Base-by-base conservation (phyloP, 2,329 filamentous ascomycete species). In the Aspergillus neoniger region DNA sequence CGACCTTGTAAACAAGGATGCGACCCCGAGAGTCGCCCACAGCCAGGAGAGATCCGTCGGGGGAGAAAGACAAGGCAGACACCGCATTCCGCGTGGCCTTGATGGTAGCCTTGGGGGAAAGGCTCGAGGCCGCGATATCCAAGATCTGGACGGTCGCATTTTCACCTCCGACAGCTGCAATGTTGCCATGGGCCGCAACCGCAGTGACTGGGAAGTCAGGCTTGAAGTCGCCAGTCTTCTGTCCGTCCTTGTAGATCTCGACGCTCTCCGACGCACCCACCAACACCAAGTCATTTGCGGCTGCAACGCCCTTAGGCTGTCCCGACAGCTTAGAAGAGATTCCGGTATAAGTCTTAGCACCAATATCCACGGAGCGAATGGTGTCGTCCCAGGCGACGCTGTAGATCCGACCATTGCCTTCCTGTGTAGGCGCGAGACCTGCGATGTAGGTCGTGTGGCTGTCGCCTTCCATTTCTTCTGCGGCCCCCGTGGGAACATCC, bases 321-420 rank as follows among this genome's bases (percentile, higher is more conserved):
- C 88, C 89, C 2, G 86, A 82, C 19, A 96, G 84, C 71, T 90
- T 88, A 32, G 83, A 78, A 1, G 86, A 81, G 53, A 83, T 82
- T 58, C 90, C 91, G 5, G 88, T 83, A 74, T 96, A 97, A 0
- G 88, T 91, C 70, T 87, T 89, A 55, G 88, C 86, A 0, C 87
- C 83, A 60, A 89, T 83, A 65, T 96, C 92, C 38, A 96, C 83
- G 47, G 86, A 89, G 63, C 92, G 89, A 38, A 98, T 82, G 1
- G 89, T 92, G 75, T 99, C 95, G 72, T 99, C 95, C 95, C 94
- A 99, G 64, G 89, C 93, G 56, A 94, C 90, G 70, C 89, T 94
- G 79, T 91, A 93, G n/a, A 92, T 86, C 65, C 87, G 84, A 36
- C 87, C 77, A 49, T 71, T 68, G 7, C 75, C 85, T 55, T 79